Evolutionary conservation across 257 asterid species (phyloP).

Genomic region (Fraxinus excelsior): DNA sequence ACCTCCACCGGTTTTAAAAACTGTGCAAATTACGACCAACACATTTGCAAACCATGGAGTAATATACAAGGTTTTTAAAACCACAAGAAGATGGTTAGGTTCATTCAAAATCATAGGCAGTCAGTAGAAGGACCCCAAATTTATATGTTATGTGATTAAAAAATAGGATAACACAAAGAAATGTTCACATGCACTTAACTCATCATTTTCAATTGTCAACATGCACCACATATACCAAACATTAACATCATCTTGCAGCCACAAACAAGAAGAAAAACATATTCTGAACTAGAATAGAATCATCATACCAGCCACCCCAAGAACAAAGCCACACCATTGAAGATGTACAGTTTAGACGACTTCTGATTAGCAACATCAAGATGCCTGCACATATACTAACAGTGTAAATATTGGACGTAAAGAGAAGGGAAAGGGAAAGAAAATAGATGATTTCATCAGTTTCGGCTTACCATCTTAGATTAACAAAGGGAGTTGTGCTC

Average conservation of each 20-base stretch:
- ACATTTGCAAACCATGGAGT: no score
- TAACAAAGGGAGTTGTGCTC: constrained; percentile 89
- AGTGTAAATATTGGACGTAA: constrained; percentile 10
- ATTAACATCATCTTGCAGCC: background rate
- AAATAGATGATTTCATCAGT: constrained; percentile 11
- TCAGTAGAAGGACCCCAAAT: background rate
- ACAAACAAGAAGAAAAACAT: background rate
- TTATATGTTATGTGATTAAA: background rate
- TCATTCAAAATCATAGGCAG: background rate
- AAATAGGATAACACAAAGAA: background rate
- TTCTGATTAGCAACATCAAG: constrained; percentile 75
- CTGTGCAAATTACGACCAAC: background rate
- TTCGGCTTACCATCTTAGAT: constrained; percentile 75
- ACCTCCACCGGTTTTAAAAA: background rate
- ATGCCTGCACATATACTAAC: constrained; percentile 51
- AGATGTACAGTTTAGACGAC: constrained; percentile 63
- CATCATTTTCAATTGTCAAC: background rate
- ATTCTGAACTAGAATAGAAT: constrained; percentile 18
- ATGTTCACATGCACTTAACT: background rate
- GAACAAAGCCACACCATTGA: constrained; percentile 86
- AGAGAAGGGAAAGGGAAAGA: constrained; percentile 15
- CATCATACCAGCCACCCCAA: constrained; percentile 90
- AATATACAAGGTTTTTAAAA: background rate
- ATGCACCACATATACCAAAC: background rate
- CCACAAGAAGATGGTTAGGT: background rate